These are phyloP conservation scores for Linum lewisii DNA, from an alignment of 345 rosid species.

Conservation along the genomic window DNA sequence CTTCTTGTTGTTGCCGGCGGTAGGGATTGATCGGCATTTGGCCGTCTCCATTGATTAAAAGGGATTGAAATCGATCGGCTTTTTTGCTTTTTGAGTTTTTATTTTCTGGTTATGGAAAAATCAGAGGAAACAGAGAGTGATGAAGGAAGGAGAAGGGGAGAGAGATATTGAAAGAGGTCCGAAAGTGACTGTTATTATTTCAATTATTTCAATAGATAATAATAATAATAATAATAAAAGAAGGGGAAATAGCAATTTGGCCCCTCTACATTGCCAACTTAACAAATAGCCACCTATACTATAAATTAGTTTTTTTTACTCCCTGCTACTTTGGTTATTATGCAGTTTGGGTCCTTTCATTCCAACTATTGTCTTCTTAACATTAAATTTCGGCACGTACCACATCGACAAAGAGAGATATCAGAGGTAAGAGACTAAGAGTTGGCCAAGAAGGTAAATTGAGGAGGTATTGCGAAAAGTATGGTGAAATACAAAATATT, in stretches of 20 bases:
- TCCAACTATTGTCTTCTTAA: no score
- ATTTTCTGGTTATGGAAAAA: background rate
- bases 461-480: no score
- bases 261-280: no score
- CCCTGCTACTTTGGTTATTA: no score
- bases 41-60: constrained; percentile 32
- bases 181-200: constrained; percentile 15
- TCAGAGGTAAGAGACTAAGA: no score
- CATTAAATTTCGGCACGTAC: no score
- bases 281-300: no score
- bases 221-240: background rate
- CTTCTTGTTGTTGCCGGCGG: constrained; percentile 26
- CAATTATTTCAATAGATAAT: constrained; percentile 10
- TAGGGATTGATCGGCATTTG: constrained; percentile 40
- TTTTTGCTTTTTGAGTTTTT: background rate
- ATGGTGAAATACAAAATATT: no score
- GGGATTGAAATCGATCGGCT: background rate
- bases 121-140: background rate
- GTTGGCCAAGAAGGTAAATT: no score
- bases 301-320: no score
- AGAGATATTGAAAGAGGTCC: constrained; percentile 1
- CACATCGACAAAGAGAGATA: no score
- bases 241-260: background rate
- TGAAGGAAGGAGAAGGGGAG: constrained; percentile 2
- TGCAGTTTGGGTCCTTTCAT: no score